These are phyloP conservation scores for Termitomyces sp. DNA, from an alignment of 768 basidiomycete species.

Conservation along the genomic window DNA sequence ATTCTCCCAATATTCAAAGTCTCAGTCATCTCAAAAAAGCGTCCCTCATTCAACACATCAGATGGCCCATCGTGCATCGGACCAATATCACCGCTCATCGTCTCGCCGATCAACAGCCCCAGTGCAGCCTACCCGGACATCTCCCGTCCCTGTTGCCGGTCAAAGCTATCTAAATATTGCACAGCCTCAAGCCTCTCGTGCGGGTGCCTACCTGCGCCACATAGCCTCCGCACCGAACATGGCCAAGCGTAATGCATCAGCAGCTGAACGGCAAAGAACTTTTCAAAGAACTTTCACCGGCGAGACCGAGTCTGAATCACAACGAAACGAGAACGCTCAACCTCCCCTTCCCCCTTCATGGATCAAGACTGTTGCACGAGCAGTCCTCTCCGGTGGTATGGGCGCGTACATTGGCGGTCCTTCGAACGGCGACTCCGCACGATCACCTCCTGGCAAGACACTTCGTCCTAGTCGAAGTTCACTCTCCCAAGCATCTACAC, in stretches of 20 bases:
- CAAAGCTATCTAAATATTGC: conserved; percentile 18
- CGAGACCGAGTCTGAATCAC: conserved; percentile 20
- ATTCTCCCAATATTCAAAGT: not conserved
- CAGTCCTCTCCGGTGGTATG: conserved; percentile 50
- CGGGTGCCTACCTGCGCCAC: conserved; percentile 67
- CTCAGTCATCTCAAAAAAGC: conserved; percentile 11
- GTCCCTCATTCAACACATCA: conserved; percentile 6
- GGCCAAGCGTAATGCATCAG: conserved; percentile 31
- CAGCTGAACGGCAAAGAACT: conserved; percentile 16
- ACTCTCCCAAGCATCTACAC: conserved; percentile 29
- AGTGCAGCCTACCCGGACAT: conserved; percentile 14
- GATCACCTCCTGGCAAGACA: conserved; percentile 9
- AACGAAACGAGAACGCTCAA: conserved; percentile 25
- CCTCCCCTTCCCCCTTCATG: conserved; percentile 67
- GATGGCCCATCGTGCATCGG: conserved; percentile 9
- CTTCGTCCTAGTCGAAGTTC: conserved; percentile 36
- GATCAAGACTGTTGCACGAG: conserved; percentile 66
- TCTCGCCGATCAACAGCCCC: conserved; percentile 8
- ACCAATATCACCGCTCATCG: conserved; percentile 8
- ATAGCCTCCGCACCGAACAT: conserved; percentile 57
- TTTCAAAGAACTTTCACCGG: conserved; percentile 27
- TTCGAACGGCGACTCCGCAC: conserved; percentile 6
- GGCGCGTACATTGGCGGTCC: conserved; percentile 43
- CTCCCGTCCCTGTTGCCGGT: conserved; percentile 20
- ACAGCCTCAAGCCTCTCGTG: conserved; percentile 44